Evolutionary conservation across 257 asterid species (phyloP).

Genomic region (Leptodermis oblonga): DNA sequence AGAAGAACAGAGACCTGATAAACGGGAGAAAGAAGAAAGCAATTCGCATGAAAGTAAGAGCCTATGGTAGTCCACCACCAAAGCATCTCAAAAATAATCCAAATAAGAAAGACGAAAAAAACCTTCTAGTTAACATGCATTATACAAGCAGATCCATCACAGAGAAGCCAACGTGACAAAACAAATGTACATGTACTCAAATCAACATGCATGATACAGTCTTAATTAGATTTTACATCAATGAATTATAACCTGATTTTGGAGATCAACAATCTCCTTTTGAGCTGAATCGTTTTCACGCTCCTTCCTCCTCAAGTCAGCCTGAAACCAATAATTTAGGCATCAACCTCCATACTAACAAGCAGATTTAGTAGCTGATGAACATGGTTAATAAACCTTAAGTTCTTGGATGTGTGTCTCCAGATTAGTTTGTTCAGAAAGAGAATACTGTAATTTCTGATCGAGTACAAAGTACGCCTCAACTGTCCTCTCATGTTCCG

Average conservation of each 20-base stretch:
- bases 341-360: constrained; percentile 5
- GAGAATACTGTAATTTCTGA: constrained; percentile 64
- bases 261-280: constrained; percentile 72
- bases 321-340: constrained; percentile 37
- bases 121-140: not conserved
- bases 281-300: constrained; percentile 69
- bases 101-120: not conserved
- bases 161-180: not conserved
- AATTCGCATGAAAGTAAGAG: not conserved
- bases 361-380: not conserved
- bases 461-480: constrained; percentile 63
- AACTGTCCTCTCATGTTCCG: constrained; percentile 72
- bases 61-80: not conserved
- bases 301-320: constrained; percentile 68
- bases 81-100: not conserved
- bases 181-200: not conserved
- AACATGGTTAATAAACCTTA: constrained; percentile 41
- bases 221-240: not conserved
- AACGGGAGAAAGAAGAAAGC: not conserved
- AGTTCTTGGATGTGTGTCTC: constrained; percentile 65
- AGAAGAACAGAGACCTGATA: constrained; percentile 69
- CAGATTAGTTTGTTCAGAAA: constrained; percentile 52
- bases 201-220: not conserved
- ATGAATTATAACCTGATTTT: constrained; percentile 57
- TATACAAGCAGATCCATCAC: not conserved